A percentile compares a stretch with the other conserved stretches of the same genome.
phyloP scores from a whole-genome alignment of 805 yeast species.

The Saturnispora besseyi region DNA sequence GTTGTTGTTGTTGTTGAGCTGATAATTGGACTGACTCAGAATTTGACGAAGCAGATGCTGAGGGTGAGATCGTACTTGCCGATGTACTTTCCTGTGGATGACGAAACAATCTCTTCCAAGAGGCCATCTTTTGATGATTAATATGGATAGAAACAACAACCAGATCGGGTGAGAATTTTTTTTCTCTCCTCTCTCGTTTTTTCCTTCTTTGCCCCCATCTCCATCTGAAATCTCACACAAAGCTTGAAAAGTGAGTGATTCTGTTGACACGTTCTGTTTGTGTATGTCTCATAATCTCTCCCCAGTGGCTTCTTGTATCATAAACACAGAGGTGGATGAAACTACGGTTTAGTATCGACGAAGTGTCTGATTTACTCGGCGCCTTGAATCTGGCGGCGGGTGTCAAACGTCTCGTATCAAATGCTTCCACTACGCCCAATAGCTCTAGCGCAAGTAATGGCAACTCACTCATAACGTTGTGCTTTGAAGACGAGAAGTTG shows the following conservation, averaged over 20 bases:
- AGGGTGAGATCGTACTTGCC: background rate
- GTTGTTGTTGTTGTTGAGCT: background rate
- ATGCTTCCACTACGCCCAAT: background rate
- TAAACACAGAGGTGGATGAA: background rate
- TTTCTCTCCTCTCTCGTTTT: background rate
- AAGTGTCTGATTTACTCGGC: background rate
- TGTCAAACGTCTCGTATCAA: background rate
- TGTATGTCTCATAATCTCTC: background rate
- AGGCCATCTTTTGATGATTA: background rate
- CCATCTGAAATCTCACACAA: too few relatives aligned
- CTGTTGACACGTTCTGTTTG: background rate
- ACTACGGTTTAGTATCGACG: background rate
- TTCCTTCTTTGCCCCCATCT: background rate
- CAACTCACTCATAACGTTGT: background rate
- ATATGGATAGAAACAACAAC: background rate
- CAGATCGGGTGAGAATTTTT: background rate
- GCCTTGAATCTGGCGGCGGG: background rate
- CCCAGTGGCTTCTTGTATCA: background rate
- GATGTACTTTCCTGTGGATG: conserved; percentile 7
- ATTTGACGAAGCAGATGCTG: background rate
- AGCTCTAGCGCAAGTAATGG: background rate
- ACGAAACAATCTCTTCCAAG: conserved; percentile 8
- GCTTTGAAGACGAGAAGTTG: background rate
- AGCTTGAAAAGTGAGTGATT: too few relatives aligned
- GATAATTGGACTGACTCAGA: background rate